Percentiles rank a stretch among this genome's conserved stretches.
Conservation (phyloP, 2,329 filamentous ascomycete species). For the Pyrenophora seminiperda region DNA sequence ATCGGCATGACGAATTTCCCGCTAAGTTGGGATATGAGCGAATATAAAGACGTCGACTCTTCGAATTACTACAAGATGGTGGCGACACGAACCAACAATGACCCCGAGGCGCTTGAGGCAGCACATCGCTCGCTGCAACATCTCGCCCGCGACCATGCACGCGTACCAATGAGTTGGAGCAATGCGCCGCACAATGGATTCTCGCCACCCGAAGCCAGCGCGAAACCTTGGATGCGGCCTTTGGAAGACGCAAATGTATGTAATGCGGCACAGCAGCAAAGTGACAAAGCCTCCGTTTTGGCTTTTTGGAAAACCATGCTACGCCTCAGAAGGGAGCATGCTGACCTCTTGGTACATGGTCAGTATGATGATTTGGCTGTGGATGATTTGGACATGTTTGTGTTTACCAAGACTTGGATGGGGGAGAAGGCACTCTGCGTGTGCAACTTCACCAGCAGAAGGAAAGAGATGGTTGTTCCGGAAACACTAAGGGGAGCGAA, state of each 20-base stretch:
- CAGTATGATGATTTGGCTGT: conserved; percentile 60
- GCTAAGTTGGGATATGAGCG: conserved; percentile 50
- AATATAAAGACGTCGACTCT: conserved; percentile 60
- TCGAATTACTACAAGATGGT: conserved; percentile 58
- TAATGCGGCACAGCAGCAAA: conserved; percentile 62
- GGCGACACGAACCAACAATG: conserved; percentile 28
- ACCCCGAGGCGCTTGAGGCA: conserved; percentile 49
- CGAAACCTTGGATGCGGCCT: conserved; percentile 65
- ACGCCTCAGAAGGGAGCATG: conserved; percentile 59
- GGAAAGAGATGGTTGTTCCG: conserved; percentile 43
- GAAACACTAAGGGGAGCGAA: conserved; percentile 36
- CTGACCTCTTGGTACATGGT: conserved; percentile 66
- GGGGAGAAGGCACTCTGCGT: conserved; percentile 37
- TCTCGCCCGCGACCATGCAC: conserved; percentile 68
- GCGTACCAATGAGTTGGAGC: conserved; percentile 73
- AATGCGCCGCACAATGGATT: conserved; percentile 64
- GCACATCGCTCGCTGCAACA: conserved; percentile 61
- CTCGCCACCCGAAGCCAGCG: conserved; percentile 51
- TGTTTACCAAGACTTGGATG: conserved; percentile 45
- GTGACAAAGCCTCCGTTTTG: conserved; percentile 55
- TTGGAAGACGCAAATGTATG: conserved; percentile 60
- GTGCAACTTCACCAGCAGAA: conserved; percentile 44
- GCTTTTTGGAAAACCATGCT: conserved; percentile 66
- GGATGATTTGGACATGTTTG: conserved; percentile 63
- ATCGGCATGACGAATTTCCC: conserved; percentile 58